phyloP scores from a whole-genome alignment of 768 basidiomycete genomes.

The Dioszegia crocea region DNA sequence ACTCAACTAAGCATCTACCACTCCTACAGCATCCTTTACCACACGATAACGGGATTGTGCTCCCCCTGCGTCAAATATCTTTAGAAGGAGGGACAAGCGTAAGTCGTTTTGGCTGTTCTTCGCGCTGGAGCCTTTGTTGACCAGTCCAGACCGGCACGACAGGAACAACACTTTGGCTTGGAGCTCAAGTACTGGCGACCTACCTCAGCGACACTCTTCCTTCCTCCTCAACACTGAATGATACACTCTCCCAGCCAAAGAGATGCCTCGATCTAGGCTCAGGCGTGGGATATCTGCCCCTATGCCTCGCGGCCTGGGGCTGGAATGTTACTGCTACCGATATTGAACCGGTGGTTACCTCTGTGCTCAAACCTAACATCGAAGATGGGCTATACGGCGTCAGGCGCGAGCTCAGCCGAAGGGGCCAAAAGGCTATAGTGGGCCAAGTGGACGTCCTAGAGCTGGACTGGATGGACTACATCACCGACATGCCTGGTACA shows the following conservation, averaged over 20 bases:
- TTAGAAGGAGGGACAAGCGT: slow-evolving; percentile 11
- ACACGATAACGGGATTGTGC: slow-evolving; percentile 8
- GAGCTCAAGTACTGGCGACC: slow-evolving; percentile 67
- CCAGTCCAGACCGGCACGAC: slow-evolving; percentile 54
- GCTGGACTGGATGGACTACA: slow-evolving; percentile 19
- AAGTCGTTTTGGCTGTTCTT: neutral
- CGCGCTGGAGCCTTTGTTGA: neutral
- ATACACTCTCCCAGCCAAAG: neutral
- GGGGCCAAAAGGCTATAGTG: neutral
- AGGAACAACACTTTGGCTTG: slow-evolving; percentile 80
- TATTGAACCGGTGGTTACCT: slow-evolving; percentile 59
- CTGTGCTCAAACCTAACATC: slow-evolving; percentile 65
- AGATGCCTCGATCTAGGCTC: slow-evolving; percentile 71
- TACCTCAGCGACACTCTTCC: slow-evolving; percentile 55
- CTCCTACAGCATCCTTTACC: slow-evolving; percentile 29
- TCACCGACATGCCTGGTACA: neutral
- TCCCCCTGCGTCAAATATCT: slow-evolving; percentile 17
- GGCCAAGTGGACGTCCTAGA: neutral
- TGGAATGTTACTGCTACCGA: slow-evolving; percentile 78
- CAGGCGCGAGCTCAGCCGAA: neutral
- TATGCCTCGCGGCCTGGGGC: slow-evolving; percentile 64
- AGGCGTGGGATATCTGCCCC: slow-evolving; percentile 75
- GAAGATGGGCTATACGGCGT: slow-evolving; percentile 17
- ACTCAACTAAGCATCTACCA: slow-evolving; percentile 34
- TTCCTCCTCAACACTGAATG: neutral